phyloP scores from a whole-genome alignment of 1,284 basidiomycete species.

The Ceratorhiza oryzae-sativae region DNA sequence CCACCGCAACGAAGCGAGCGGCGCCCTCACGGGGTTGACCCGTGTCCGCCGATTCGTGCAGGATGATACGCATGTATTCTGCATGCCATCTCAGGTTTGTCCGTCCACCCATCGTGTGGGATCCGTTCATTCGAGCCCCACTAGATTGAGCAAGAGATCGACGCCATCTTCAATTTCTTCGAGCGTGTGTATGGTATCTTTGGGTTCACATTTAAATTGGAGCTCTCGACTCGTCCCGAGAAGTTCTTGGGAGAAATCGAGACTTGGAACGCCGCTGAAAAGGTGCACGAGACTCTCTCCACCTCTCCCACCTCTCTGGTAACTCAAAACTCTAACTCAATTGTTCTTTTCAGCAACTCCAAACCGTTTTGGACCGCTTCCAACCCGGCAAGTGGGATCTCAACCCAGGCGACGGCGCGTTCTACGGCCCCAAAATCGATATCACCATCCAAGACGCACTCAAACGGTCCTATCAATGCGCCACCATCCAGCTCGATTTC shows the following conservation, averaged over 20 bases:
- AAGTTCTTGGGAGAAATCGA: constrained; percentile 91
- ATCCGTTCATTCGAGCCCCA: not conserved
- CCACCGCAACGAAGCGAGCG: constrained; percentile 96
- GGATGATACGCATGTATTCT: constrained; percentile 98
- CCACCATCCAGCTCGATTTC: constrained; percentile 99
- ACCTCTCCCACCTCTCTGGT: constrained; percentile 12
- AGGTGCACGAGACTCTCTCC: constrained; percentile 54
- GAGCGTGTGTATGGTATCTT: constrained; percentile 94
- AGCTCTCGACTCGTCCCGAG: constrained; percentile 95
- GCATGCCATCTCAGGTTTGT: constrained; percentile 86
- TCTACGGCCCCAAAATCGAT: constrained; percentile 98
- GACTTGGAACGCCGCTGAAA: constrained; percentile 90
- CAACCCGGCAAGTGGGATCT: constrained; percentile 93
- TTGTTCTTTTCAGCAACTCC: constrained; percentile 71
- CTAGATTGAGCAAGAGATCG: constrained; percentile 89
- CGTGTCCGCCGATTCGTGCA: constrained; percentile 96
- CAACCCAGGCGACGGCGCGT: constrained; percentile 96
- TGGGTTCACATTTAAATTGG: constrained; percentile 95
- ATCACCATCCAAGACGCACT: constrained; percentile 96
- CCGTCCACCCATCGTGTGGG: not conserved
- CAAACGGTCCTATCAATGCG: constrained; percentile 94
- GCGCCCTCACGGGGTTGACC: constrained; percentile 92
- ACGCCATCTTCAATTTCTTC: constrained; percentile 92
- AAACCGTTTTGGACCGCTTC: constrained; percentile 82
- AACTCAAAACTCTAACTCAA: not conserved